Evolutionary conservation across 306 rosid genomes (phyloP).

Genomic region (Abrus precatorius): DNA sequence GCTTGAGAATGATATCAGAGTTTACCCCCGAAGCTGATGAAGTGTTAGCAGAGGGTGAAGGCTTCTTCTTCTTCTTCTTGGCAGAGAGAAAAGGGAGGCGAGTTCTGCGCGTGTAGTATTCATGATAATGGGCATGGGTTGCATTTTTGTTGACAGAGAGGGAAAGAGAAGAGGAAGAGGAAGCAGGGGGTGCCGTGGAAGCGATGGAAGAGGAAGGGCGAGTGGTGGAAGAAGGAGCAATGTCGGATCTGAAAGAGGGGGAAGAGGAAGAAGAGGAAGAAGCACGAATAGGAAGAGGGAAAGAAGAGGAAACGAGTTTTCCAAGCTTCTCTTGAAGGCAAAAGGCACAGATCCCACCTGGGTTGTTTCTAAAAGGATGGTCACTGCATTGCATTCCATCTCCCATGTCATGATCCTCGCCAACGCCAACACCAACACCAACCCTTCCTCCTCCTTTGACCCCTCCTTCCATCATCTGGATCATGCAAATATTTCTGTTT

Average conservation of each 20-base stretch:
- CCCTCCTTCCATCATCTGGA: slow-evolving; percentile 54
- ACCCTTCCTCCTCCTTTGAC: slow-evolving; percentile 62
- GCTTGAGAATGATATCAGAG: slow-evolving; percentile 62
- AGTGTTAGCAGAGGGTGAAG: not conserved
- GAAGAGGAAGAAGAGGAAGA: slow-evolving; percentile 80
- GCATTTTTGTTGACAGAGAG: not conserved
- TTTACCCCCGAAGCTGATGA: not conserved
- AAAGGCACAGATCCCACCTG: slow-evolving; percentile 95
- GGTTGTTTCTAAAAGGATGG: slow-evolving; percentile 84
- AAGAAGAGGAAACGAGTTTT: slow-evolving; percentile 84
- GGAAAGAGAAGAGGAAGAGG: slow-evolving; percentile 52
- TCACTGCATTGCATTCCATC: slow-evolving; percentile 93
- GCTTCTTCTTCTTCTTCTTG: slow-evolving; percentile 73
- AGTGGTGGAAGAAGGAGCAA: slow-evolving; percentile 16
- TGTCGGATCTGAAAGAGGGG: slow-evolving; percentile 81
- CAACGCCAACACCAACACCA: slow-evolving; percentile 52
- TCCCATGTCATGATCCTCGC: slow-evolving; percentile 66
- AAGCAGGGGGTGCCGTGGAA: not conserved
- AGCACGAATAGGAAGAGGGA: slow-evolving; percentile 72
- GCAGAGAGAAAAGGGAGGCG: slow-evolving; percentile 75
- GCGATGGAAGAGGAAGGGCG: slow-evolving; percentile 15
- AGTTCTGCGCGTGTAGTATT: slow-evolving; percentile 54
- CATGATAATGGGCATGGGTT: slow-evolving; percentile 8
- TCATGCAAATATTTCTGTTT: not conserved
- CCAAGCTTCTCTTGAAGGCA: slow-evolving; percentile 98